Evolutionary conservation across 192 early-diverging fungal species (phyloP).

Genomic region (Diversispora epigaea): DNA sequence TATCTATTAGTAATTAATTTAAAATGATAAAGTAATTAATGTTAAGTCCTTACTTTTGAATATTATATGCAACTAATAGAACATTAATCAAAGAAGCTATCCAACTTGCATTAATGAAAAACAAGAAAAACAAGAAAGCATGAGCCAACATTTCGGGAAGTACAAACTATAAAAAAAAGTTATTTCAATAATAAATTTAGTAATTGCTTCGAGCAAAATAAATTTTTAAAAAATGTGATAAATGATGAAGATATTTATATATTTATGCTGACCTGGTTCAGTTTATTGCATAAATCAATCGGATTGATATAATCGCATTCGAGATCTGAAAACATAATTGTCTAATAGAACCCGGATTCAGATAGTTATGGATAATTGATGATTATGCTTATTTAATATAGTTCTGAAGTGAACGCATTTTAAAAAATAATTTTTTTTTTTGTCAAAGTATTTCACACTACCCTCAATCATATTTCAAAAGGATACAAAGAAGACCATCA

Average conservation of each 20-base stretch:
- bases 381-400: conserved; percentile 1
- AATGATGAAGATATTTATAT: too few species aligned
- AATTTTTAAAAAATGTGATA: too few species aligned
- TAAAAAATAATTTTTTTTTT: not conserved
- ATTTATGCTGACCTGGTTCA: conserved; percentile 96
- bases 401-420: not conserved
- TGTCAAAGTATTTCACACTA: not conserved
- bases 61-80: conserved; percentile 83
- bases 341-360: conserved; percentile 31
- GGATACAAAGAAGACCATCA: conserved; percentile 93
- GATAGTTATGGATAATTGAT: conserved; percentile 8
- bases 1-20: not conserved
- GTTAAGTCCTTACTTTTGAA: conserved; percentile 67
- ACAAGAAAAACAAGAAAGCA: conserved; percentile 75
- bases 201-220: too few species aligned
- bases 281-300: conserved; percentile 94
- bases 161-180: conserved; percentile 70
- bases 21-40: not conserved
- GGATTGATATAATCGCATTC: conserved; percentile 99
- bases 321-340: conserved; percentile 61
- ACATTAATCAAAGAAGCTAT: conserved; percentile 81
- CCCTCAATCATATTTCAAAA: conserved; percentile 15
- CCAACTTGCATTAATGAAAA: conserved; percentile 88
- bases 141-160: conserved; percentile 91
- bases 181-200: not conserved